Evolutionary conservation across 2,329 filamentous ascomycete genomes (phyloP).

Genomic region (Cladosporium sp.): DNA sequence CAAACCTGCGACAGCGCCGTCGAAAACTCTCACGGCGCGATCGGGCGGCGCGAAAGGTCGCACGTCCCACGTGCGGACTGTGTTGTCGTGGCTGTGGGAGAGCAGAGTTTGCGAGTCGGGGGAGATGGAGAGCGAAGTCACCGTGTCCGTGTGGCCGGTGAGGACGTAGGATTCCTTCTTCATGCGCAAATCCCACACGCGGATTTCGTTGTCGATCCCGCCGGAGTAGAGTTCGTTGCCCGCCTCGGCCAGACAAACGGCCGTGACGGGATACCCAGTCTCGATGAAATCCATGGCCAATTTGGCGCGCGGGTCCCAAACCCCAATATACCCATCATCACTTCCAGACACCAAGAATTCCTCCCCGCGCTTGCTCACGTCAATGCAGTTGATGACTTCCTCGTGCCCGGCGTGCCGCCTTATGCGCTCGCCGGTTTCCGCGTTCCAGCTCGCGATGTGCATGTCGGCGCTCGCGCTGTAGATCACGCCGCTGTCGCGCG

Average conservation of each 20-base stretch:
- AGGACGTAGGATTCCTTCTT: slow-evolving; percentile 83
- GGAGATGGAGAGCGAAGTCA: slow-evolving; percentile 86
- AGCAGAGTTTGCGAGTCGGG: slow-evolving; percentile 86
- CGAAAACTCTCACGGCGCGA: slow-evolving; percentile 78
- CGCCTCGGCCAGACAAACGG: slow-evolving; percentile 84
- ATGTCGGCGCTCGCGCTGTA: slow-evolving; percentile 93
- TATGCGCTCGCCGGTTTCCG: slow-evolving; percentile 87
- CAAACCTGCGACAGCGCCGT: slow-evolving; percentile 79
- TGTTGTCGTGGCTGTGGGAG: slow-evolving; percentile 91
- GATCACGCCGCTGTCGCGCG: slow-evolving; percentile 82
- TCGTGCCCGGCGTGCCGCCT: slow-evolving; percentile 89
- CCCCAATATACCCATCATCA: slow-evolving; percentile 87
- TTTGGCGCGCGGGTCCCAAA: slow-evolving; percentile 94
- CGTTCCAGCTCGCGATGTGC: slow-evolving; percentile 90
- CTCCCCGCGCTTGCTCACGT: slow-evolving; percentile 83
- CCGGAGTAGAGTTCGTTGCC: slow-evolving; percentile 94
- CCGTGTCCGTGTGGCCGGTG: slow-evolving; percentile 82
- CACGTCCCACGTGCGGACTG: slow-evolving; percentile 92
- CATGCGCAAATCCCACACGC: slow-evolving; percentile 94
- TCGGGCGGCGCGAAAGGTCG: slow-evolving; percentile 88
- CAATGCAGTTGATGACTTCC: slow-evolving; percentile 89
- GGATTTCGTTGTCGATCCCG: slow-evolving; percentile 94
- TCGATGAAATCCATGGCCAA: slow-evolving; percentile 81
- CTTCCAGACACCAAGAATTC: slow-evolving; percentile 86
- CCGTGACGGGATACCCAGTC: slow-evolving; percentile 88